Base-by-base conservation (phyloP, 2,329 filamentous ascomycete genomes). In the Pseudopithomyces chartarum region DNA sequence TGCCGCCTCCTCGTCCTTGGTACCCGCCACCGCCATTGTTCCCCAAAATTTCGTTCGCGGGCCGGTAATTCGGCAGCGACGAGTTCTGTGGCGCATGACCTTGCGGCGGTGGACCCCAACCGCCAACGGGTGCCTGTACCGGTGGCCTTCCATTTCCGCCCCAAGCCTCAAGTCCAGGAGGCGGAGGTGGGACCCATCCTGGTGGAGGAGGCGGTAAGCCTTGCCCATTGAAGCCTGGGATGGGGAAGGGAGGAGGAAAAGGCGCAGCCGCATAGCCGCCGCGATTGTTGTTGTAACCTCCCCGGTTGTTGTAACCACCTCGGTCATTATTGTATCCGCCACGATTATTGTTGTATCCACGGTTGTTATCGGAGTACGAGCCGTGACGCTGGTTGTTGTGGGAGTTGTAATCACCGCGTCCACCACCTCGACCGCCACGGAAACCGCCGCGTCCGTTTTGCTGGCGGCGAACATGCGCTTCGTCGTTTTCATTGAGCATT, bases 361-460 rank as follows among this genome's bases (percentile, higher is more conserved):
- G 38, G 34, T 70, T 59, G 19, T 67, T 32, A 60, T 43, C 54
- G 6, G 39, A 32, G 54, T 34, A 69, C 11, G 61, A 59, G 49
- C 63, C 59, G 23, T 60, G 58, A 22, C 63, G 59, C 20, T 63
- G 59, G 29, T 57, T 55, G 15, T 59, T 51, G 38, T 60, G 55
- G 20, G 56, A 48, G 38, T 60, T 67, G 40, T 66, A 65, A 20
- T 63, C 61, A 39, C 62, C 62, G 3, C 68, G 63, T 22, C 64
- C 56, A 43, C 82, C 75, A 23, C 80, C 78, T 11, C 76, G 75
- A 53, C 79, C 76, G 44, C 90, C 79, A 17, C 87, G 87, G 5
- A 82, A 89, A 34, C 90, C 90, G 12, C 90, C 89, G 66, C 87
- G 87, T 66, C 87, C 86, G 52, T 91, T 91, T 88, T 20, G 84